These are phyloP conservation scores for Volvox africanus DNA, from an alignment of 139 green algal species.

Conservation along the genomic window DNA sequence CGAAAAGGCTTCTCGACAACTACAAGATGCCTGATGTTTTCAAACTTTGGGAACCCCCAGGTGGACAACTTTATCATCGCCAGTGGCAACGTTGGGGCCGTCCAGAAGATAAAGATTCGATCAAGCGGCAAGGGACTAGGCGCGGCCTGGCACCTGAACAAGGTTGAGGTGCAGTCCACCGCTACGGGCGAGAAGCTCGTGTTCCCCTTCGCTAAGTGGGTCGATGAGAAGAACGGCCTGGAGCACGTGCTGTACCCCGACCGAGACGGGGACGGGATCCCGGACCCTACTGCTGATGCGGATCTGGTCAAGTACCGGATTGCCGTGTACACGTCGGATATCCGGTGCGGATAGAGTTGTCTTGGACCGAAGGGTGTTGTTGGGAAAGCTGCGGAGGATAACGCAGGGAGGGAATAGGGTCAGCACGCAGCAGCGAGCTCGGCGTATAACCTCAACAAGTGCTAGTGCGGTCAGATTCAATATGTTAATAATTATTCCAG, in stretches of 20 bases:
- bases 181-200: conserved; percentile 59
- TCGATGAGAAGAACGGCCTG: conserved; percentile 59
- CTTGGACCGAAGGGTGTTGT: too few species aligned
- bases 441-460: too few species aligned
- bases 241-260: conserved; percentile 61
- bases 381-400: too few species aligned
- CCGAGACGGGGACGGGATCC: conserved; percentile 61
- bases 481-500: too few species aligned
- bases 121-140: conserved; percentile 60
- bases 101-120: conserved; percentile 60
- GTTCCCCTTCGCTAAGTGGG: conserved; percentile 66
- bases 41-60: not conserved
- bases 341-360: conserved; percentile 40
- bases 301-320: conserved; percentile 63
- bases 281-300: conserved; percentile 47
- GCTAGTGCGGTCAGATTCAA: too few species aligned
- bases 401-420: too few species aligned
- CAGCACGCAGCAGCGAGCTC: too few species aligned
- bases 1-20: too few species aligned
- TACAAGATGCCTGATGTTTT: too few species aligned
- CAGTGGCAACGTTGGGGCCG: conserved; percentile 62
- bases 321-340: conserved; percentile 53
- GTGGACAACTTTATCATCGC: conserved; percentile 63
- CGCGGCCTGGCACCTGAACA: conserved; percentile 56
- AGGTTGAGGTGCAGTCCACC: conserved; percentile 45